Base-by-base conservation (phyloP, 495 filamentous ascomycete species). In the Patellaria atrata region DNA sequence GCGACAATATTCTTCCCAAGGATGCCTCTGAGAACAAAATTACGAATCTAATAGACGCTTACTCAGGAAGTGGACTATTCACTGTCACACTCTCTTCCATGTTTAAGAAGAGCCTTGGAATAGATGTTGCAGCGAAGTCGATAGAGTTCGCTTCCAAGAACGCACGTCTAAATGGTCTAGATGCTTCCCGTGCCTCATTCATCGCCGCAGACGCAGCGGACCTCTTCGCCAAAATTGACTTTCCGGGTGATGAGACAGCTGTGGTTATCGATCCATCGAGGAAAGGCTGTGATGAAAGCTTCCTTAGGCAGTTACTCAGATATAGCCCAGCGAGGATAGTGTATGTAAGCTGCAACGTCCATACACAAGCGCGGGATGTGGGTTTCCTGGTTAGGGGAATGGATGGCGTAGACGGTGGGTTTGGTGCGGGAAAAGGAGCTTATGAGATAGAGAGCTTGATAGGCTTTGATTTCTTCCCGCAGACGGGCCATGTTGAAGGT, bases 401-500 rank as follows among this genome's bases (percentile, higher is more conserved):
- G 46, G 49, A 53, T 25, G 55, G 45, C 8, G 54, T 52, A 22
- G 56, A 53, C 27, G 54, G 44, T 16, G 59, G 63, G 16, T 35
- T 27, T 9, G 52, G 41, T 27, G 61, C 61, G 46, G 57, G 57
- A 8, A 56, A 64, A 31, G 63, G 65, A 18, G 61, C 67, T 29
- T 97, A 94, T 59, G 71, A 76, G 55, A 82, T 97, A 48, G 91
- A 97, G 65, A 91, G 82, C 51, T 61, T 97, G 22, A 67, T 77
- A 29, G 89, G 86, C 3, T 94, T 94, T 52, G 89, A 97, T 50
- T 97, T 97, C 62, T 97, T 97, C 58, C 89, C 89, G 28, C 89
- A 96, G 66, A 96, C 89, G 16, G 75, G 83, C 4, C 89, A 97
- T 67, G 89, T 96, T 0, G 89, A 97, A 56, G 81, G 89, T 26